Base-by-base conservation (phyloP, 371 early-diverging fungal species). In the Syncephalastrum racemosum region DNA sequence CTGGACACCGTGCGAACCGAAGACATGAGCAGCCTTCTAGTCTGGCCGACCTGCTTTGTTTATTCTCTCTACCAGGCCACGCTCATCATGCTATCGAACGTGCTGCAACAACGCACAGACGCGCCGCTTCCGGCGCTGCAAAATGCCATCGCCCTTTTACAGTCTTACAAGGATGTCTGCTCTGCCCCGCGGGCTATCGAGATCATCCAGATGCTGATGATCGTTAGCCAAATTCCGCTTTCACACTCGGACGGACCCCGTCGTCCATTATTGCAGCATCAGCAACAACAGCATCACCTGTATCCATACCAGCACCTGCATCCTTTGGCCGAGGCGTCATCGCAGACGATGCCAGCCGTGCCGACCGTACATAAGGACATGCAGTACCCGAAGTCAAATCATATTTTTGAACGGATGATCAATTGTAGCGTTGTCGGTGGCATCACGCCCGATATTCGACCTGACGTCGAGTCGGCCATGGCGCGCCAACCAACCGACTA, bases 11-110 rank as follows among this genome's bases (percentile, higher is more conserved):
- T 53, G 10, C 56, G 60, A 13, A 23, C 24, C 2, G 60, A 63
- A 19, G 70, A 60, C 19, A 55, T 65, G 24, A 61, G 66, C 55
- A 50, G 64, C 15, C 59, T 70, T 14, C 42, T 73, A 48, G 70
- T 64, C 58, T 63, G 68, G 41, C 78, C 75, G 13, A 79, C 75
- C 31, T 70, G 69, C 20, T 64, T 74, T 54, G 65, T 84, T 22
- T 80, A 84, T 55, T 59, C 76, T 46, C 68, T 76, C 56, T 82
- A 80, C 53, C 77, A 72, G 45, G 67, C 71, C 12, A 72, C 69
- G 1, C 52, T 79, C 5, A 66, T 73, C 13, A 66, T 66, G 27
- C 53, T 79, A 8, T 64, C 67, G 7, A 70, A 67, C 49, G 66
- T 59, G 0, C 39, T 68, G 18, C 63, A 66, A n/a, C 71, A 73